phyloP scores from a whole-genome alignment of 2,329 filamentous ascomycete species.

The Fusarium sp. region DNA sequence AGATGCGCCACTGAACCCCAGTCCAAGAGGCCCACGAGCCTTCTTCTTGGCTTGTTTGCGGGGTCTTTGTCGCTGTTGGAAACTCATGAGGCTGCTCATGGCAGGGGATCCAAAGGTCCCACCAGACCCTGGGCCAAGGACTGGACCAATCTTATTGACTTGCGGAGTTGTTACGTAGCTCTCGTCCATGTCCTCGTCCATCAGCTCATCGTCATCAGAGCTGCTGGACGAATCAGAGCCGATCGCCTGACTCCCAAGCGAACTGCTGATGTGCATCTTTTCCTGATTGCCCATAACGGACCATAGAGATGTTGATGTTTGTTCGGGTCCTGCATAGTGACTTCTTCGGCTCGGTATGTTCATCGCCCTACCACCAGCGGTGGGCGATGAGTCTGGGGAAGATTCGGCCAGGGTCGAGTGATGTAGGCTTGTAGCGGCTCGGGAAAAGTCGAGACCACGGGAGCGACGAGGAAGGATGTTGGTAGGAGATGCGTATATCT shows the following conservation, averaged over 20 bases:
- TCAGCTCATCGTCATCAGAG: conserved; percentile 75
- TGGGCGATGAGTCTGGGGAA: conserved; percentile 91
- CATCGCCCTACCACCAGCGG: conserved; percentile 75
- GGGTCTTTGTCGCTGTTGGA: conserved; percentile 80
- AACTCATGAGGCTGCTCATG: conserved; percentile 82
- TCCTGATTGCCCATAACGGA: conserved; percentile 77
- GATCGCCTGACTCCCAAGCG: conserved; percentile 77
- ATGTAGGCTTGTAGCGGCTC: conserved; percentile 92
- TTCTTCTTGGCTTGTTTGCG: conserved; percentile 73
- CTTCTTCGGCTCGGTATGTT: conserved; percentile 68
- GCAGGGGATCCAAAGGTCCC: conserved; percentile 77
- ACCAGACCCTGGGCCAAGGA: conserved; percentile 61
- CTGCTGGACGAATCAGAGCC: conserved; percentile 82
- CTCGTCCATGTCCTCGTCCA: conserved; percentile 83
- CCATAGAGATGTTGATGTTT: conserved; percentile 79
- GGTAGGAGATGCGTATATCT: conserved; percentile 86
- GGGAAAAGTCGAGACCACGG: conserved; percentile 90
- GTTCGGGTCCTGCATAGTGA: conserved; percentile 64
- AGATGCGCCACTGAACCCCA: conserved; percentile 62
- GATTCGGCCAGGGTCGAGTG: conserved; percentile 94
- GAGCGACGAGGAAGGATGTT: conserved; percentile 91
- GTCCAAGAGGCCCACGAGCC: conserved; percentile 59
- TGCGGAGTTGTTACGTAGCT: conserved; percentile 87
- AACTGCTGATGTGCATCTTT: conserved; percentile 79
- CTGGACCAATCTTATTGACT: conserved; percentile 68